Evolutionary conservation across 805 yeast genomes (phyloP).

Genomic region (Metschnikowia cerradonensis): DNA sequence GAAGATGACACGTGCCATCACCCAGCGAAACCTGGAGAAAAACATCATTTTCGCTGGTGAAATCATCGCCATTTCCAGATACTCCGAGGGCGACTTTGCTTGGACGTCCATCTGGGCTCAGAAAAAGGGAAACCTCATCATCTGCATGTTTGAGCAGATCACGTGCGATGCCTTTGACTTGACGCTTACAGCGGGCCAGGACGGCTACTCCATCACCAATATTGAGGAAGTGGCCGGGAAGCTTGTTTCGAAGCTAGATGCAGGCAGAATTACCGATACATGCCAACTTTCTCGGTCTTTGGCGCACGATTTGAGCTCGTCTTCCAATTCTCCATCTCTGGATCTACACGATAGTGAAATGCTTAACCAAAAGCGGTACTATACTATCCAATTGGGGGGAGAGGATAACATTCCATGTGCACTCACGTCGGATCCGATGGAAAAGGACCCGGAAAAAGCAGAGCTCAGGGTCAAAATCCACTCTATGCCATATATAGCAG

Average conservation of each 20-base stretch:
- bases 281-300: conserved; percentile 26
- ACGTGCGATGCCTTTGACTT: conserved; percentile 40
- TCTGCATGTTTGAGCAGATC: conserved; percentile 85
- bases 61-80: conserved; percentile 71
- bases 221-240: conserved; percentile 35
- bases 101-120: conserved; percentile 95
- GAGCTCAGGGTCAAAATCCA: conserved; percentile 63
- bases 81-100: conserved; percentile 57
- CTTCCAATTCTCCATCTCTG: conserved; percentile 5
- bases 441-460: conserved; percentile 37
- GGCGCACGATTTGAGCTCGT: conserved; percentile 18
- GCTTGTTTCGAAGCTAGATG: conserved; percentile 20
- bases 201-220: conserved; percentile 21
- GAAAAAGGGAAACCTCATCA: conserved; percentile 60
- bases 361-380: conserved; percentile 60
- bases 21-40: conserved; percentile 18
- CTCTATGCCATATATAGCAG: conserved; percentile 82
- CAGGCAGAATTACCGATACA: conserved; percentile 15
- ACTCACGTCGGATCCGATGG: conserved; percentile 56
- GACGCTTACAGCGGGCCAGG: background rate
- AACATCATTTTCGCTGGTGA: conserved; percentile 76
- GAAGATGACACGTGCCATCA: conserved; percentile 35
- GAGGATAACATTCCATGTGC: conserved; percentile 67
- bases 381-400: conserved; percentile 47
- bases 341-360: conserved; percentile 24